A percentile compares a stretch with the other conserved stretches of the same genome.
phyloP scores from a whole-genome alignment of 2,329 filamentous ascomycete genomes.

The Pyrenochaeta sp. region DNA sequence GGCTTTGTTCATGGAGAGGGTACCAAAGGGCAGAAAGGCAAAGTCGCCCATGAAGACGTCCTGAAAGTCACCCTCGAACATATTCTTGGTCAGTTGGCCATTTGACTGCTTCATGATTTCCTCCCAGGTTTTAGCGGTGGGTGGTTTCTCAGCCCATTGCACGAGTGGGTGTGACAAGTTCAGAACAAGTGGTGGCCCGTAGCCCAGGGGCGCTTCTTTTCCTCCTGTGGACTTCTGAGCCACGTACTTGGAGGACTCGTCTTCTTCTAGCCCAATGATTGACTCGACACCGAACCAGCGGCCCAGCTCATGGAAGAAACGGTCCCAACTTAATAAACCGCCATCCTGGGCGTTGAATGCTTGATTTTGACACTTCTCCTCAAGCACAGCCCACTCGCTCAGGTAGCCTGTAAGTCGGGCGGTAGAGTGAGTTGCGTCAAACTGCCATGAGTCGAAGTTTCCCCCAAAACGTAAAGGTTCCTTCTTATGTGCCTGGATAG shows the following conservation, averaged over 20 bases:
- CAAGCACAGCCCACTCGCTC: slow-evolving; percentile 20
- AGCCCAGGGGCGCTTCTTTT: slow-evolving; percentile 11
- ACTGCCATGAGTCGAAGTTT: slow-evolving; percentile 14
- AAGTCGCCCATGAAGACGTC: slow-evolving; percentile 14
- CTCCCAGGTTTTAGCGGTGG: slow-evolving; percentile 1
- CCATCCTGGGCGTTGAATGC: slow-evolving; percentile 14
- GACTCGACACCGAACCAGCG: slow-evolving; percentile 14
- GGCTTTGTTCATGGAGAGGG: slow-evolving; percentile 13
- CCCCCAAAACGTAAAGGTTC: slow-evolving; percentile 10
- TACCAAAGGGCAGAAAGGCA: slow-evolving; percentile 5
- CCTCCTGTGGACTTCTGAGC: background rate
- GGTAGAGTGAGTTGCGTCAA: slow-evolving; percentile 12
- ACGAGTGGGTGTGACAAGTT: slow-evolving; percentile 2
- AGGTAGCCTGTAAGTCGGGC: slow-evolving; percentile 19
- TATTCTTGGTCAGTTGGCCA: slow-evolving; percentile 10
- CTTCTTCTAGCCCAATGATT: background rate
- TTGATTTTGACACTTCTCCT: slow-evolving; percentile 14
- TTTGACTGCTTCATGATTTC: slow-evolving; percentile 10
- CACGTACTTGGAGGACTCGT: slow-evolving; percentile 2
- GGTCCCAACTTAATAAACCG: slow-evolving; percentile 6
- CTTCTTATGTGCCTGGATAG: slow-evolving; percentile 16
- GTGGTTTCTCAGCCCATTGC: slow-evolving; percentile 5
- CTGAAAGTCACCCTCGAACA: slow-evolving; percentile 4
- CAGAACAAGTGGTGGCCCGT: slow-evolving; percentile 7
- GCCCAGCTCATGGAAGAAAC: slow-evolving; percentile 18